Conservation (phyloP, 352 stramenopile species). For the Phytophthora ohioensis region DNA sequence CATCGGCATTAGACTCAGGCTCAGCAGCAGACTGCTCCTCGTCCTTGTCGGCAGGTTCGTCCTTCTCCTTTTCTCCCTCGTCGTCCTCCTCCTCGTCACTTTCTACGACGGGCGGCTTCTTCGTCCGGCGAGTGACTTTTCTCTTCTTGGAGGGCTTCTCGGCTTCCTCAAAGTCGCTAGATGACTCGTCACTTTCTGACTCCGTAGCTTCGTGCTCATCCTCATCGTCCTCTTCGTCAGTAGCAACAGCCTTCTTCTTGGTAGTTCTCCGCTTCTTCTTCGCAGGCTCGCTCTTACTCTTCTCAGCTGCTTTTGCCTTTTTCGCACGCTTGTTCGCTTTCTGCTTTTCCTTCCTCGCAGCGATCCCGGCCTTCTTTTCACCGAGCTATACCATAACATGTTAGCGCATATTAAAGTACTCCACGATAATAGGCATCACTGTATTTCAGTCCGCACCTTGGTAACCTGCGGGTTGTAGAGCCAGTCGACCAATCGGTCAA, state of each 20-base stretch:
- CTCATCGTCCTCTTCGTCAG: slow-evolving; percentile 48
- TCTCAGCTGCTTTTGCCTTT: slow-evolving; percentile 39
- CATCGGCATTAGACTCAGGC: slow-evolving; percentile 17
- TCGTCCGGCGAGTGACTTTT: slow-evolving; percentile 39
- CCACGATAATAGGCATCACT: not conserved
- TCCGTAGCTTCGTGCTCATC: slow-evolving; percentile 56
- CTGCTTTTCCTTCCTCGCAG: slow-evolving; percentile 44
- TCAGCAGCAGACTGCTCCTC: slow-evolving; percentile 32
- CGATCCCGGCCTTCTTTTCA: slow-evolving; percentile 43
- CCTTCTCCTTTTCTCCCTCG: slow-evolving; percentile 27
- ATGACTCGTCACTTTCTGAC: slow-evolving; percentile 68
- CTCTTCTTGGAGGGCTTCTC: slow-evolving; percentile 51
- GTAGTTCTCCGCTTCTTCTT: slow-evolving; percentile 61
- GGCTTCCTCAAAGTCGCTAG: slow-evolving; percentile 72
- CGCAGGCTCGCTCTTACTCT: slow-evolving; percentile 25
- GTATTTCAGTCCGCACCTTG: slow-evolving; percentile 39
- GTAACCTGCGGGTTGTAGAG: slow-evolving; percentile 68
- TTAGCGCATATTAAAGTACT: slow-evolving; percentile 3
- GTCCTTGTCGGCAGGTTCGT: slow-evolving; percentile 27
- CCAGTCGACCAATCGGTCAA: slow-evolving; percentile 81
- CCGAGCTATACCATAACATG: slow-evolving; percentile 29
- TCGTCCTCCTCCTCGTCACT: slow-evolving; percentile 38
- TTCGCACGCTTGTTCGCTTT: slow-evolving; percentile 56
- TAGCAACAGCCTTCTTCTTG: slow-evolving; percentile 42
- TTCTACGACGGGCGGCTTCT: slow-evolving; percentile 37